Conservation (phyloP, 1,284 basidiomycete genomes). For the Ustilago curta region DNA sequence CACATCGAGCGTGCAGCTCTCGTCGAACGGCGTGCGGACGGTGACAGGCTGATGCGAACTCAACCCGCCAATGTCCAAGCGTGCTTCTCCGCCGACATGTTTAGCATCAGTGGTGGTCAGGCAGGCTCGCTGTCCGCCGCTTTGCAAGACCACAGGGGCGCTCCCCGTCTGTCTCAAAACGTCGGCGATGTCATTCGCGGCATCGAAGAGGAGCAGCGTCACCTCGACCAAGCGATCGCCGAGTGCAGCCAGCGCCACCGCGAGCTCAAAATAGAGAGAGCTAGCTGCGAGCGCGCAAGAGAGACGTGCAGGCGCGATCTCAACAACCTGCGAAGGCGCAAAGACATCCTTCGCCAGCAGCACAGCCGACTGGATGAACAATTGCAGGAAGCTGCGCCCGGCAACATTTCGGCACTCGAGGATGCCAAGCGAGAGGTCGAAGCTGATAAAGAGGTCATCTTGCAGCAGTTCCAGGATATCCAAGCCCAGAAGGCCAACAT, state of each 20-base stretch:
- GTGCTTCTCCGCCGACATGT: slow-evolving; percentile 65
- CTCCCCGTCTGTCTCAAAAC: slow-evolving; percentile 67
- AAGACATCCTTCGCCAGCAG: slow-evolving; percentile 34
- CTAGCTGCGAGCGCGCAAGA: slow-evolving; percentile 26
- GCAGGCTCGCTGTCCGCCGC: slow-evolving; percentile 52
- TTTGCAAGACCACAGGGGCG: slow-evolving; percentile 67
- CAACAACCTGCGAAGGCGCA: slow-evolving; percentile 30
- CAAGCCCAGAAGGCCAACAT: slow-evolving; percentile 47
- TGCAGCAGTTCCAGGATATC: slow-evolving; percentile 52
- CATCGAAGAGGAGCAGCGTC: slow-evolving; percentile 35
- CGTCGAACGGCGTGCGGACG: slow-evolving; percentile 69
- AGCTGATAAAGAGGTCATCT: slow-evolving; percentile 48
- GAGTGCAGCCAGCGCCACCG: slow-evolving; percentile 13
- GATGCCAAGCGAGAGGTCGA: slow-evolving; percentile 70
- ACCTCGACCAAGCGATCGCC: slow-evolving; percentile 30
- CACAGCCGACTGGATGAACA: slow-evolving; percentile 74
- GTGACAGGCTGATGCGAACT: slow-evolving; percentile 65
- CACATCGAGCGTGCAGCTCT: slow-evolving; percentile 82
- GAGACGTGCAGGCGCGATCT: slow-evolving; percentile 23
- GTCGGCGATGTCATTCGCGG: slow-evolving; percentile 50
- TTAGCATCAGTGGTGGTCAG: slow-evolving; percentile 54
- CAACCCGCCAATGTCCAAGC: slow-evolving; percentile 62
- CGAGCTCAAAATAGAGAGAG: slow-evolving; percentile 22
- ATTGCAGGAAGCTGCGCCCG: slow-evolving; percentile 80
- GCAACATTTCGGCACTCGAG: slow-evolving; percentile 77